Percentiles rank a stretch among this genome's conserved stretches.
phyloP scores from a whole-genome alignment of 345 rosid genomes.

The Corchorus capsularis region DNA sequence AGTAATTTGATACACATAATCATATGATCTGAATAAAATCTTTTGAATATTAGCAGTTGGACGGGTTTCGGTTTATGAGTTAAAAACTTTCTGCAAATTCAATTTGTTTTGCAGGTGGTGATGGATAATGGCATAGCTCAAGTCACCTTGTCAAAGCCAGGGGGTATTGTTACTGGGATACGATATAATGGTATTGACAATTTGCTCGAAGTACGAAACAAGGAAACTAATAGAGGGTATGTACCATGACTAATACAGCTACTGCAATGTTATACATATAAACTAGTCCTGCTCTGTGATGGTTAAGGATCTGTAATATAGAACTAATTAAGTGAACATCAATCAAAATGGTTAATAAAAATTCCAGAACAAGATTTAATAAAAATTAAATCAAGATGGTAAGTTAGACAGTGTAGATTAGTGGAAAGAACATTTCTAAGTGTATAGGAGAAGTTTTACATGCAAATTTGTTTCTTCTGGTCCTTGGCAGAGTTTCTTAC shows the following conservation, averaged over 20 bases:
- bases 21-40: neutral
- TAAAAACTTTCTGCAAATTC: constrained; percentile 30
- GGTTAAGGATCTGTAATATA: neutral
- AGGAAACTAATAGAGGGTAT: constrained; percentile 83
- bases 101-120: constrained; percentile 52
- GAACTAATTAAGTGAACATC: neutral
- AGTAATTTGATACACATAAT: neutral
- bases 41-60: neutral
- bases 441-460: neutral
- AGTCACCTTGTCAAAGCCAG: constrained; percentile 70
- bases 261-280: neutral
- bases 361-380: neutral
- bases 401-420: neutral
- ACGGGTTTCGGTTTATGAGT: neutral
- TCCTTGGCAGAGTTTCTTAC: neutral
- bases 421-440: neutral
- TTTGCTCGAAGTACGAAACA: constrained; percentile 73
- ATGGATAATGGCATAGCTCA: constrained; percentile 72
- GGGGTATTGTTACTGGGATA: constrained; percentile 72
- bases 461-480: neutral
- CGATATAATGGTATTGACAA: constrained; percentile 60
- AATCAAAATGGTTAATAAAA: neutral
- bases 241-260: constrained; percentile 9
- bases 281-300: constrained; percentile 4
- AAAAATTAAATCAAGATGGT: neutral